Percentiles rank a stretch among this genome's conserved stretches.
Evolutionary conservation across 1,139 yeast genomes (phyloP).

Genomic region (Taphrina confusa): DNA sequence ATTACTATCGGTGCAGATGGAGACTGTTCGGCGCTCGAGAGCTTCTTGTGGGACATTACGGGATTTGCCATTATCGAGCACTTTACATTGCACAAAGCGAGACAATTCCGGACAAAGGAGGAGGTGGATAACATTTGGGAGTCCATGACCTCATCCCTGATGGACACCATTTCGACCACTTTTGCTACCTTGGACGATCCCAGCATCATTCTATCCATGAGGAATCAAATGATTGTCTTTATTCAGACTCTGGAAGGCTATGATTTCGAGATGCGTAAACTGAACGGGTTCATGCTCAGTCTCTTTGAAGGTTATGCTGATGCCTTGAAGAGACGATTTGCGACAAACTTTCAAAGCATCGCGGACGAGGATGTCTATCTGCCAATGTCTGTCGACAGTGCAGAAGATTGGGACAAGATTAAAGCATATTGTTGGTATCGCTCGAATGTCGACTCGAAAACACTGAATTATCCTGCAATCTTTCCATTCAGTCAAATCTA

Average conservation of each 20-base stretch:
- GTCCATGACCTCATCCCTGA: conserved; percentile 50
- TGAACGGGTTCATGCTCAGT: conserved; percentile 63
- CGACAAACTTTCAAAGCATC: conserved; percentile 60
- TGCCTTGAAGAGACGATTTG: conserved; percentile 59
- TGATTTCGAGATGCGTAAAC: conserved; percentile 60
- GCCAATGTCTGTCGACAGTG: conserved; percentile 72
- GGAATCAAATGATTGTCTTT: conserved; percentile 68
- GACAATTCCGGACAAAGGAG: conserved; percentile 48
- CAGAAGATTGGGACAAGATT: conserved; percentile 62
- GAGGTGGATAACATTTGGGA: conserved; percentile 80
- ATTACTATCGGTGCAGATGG: conserved; percentile 38
- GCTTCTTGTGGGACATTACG: conserved; percentile 61
- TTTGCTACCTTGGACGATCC: conserved; percentile 44
- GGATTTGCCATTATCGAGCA: conserved; percentile 81
- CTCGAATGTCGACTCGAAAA: conserved; percentile 52
- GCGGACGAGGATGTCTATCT: conserved; percentile 82
- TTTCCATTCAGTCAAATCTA: conserved; percentile 88
- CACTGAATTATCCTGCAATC: conserved; percentile 62
- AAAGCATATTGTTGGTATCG: conserved; percentile 71
- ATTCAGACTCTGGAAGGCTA: conserved; percentile 70
- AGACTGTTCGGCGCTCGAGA: conserved; percentile 50
- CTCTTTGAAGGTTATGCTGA: conserved; percentile 65
- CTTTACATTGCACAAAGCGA: conserved; percentile 59
- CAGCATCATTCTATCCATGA: conserved; percentile 52
- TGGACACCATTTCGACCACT: conserved; percentile 44